phyloP scores from a whole-genome alignment of 305 asterid genomes.

The Ilex paraguariensis region DNA sequence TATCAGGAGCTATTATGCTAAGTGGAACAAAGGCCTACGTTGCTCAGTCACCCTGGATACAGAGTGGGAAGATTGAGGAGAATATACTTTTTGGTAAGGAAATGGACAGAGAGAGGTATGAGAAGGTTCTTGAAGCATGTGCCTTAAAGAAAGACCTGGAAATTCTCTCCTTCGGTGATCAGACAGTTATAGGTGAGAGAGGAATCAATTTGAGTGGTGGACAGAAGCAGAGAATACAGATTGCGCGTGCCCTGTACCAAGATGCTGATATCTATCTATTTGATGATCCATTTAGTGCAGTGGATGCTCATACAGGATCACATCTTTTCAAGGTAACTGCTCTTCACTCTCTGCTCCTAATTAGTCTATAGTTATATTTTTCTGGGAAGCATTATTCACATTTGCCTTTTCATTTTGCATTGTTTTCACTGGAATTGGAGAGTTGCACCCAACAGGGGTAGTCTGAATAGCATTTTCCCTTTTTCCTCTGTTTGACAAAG shows the following conservation, averaged over 20 bases:
- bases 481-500: too few species aligned
- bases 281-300: conserved; percentile 9
- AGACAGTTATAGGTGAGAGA: conserved; percentile 6
- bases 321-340: conserved; percentile 2
- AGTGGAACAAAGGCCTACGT: conserved; percentile 6
- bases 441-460: too few species aligned
- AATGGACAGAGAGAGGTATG: conserved; percentile 7
- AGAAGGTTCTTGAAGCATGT: conserved; percentile 5
- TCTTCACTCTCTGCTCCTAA: not conserved
- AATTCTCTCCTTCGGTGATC: conserved; percentile 2
- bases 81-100: conserved; percentile 6
- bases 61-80: conserved; percentile 5
- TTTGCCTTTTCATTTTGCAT: not conserved
- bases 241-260: conserved; percentile 5
- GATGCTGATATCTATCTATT: conserved; percentile 6
- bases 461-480: too few species aligned
- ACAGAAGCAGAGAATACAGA: conserved; percentile 9
- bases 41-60: conserved; percentile 7
- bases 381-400: not conserved
- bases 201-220: conserved; percentile 8
- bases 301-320: conserved; percentile 5
- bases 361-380: too few species aligned
- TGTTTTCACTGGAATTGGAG: not conserved
- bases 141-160: conserved; percentile 3
- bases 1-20: not conserved